Evolutionary conservation across 345 rosid species (phyloP), one percentile per base, ranked within the genome.

Genomic region (Gossypium raimondii): DNA sequence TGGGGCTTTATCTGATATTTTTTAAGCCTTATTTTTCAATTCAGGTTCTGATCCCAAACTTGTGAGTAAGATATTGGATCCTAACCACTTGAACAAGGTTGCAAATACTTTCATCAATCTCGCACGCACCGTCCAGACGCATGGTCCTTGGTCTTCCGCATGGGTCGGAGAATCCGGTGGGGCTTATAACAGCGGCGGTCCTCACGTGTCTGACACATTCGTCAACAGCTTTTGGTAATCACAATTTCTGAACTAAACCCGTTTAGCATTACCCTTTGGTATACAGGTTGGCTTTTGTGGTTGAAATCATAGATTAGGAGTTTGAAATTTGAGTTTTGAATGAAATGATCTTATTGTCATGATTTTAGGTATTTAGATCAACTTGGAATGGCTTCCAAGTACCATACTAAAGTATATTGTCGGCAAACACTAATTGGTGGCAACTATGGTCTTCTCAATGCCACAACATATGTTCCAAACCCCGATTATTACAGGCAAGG

Each of bases 121-220:
- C 57, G 76, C 75, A 50, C 81, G 83, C 41, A 85, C 89, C 11
- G 80, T 95, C 75, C 76, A 73, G 61, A 83, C 76, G 73, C 78
- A 86, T 47, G 98, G 99, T 73, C 86, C 92, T 12, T 93, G 98
- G 97, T 86, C 99, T 65, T 89, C 93, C 81, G 88, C 97, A 48
- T 95, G 99, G 99, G 98, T 95, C 74, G 99, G 99, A 75, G 99
- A 95, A 78, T 88, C 99, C 77, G 99, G 99, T 70, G 98, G 99
- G 50, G 98, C 99, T 72, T 95, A 84, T 75, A 95, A 95, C 81
- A 95, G 98, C 63, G 99, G 99, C 10, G 99, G 98, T 34, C 87
- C 74, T 76, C 81, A 81, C 68, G 90, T 95, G 55, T 95, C 99
- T 57, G 85, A 95, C 78, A 88, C 97, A 62, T 95, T 93, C 81